These are phyloP conservation scores for Fraxinus dipetala DNA, from an alignment of 305 asterid genomes.

Conservation along the genomic window DNA sequence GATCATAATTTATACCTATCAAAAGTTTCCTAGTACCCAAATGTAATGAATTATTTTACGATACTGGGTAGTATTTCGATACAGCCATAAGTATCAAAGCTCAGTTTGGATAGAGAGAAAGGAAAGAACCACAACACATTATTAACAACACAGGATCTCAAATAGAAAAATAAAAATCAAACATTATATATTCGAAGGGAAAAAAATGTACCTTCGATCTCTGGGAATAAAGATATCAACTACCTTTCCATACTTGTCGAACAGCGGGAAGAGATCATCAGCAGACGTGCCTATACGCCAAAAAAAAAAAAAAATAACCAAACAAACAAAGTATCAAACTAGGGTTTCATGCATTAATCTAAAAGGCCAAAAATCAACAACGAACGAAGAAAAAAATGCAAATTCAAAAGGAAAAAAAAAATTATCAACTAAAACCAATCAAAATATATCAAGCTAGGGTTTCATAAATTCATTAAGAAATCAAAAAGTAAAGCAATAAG, in stretches of 20 bases:
- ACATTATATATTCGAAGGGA: not conserved
- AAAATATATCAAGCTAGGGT: not conserved
- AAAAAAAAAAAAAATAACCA: not conserved
- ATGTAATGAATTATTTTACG: not conserved
- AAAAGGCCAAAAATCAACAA: not conserved
- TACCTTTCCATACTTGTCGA: constrained; percentile 31
- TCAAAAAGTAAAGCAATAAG: not conserved
- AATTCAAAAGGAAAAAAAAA: not conserved
- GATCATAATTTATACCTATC: not conserved
- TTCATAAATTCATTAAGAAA: not conserved
- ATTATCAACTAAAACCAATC: not conserved
- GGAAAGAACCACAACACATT: not conserved
- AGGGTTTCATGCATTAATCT: not conserved
- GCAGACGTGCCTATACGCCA: constrained; percentile 25
- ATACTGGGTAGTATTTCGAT: not conserved
- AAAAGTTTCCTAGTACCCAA: not conserved
- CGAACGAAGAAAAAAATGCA: not conserved
- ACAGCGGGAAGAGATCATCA: constrained; percentile 31
- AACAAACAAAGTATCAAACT: not conserved
- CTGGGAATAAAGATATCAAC: constrained; percentile 33
- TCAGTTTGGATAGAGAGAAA: not conserved
- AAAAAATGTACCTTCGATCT: constrained; percentile 23
- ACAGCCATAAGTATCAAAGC: not conserved
- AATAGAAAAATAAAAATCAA: not conserved
- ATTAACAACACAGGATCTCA: not conserved